A percentile compares a stretch with the other conserved stretches of the same genome.
Conservation (phyloP, 2,329 filamentous ascomycete genomes). For the Bipolaris bicolor region DNA sequence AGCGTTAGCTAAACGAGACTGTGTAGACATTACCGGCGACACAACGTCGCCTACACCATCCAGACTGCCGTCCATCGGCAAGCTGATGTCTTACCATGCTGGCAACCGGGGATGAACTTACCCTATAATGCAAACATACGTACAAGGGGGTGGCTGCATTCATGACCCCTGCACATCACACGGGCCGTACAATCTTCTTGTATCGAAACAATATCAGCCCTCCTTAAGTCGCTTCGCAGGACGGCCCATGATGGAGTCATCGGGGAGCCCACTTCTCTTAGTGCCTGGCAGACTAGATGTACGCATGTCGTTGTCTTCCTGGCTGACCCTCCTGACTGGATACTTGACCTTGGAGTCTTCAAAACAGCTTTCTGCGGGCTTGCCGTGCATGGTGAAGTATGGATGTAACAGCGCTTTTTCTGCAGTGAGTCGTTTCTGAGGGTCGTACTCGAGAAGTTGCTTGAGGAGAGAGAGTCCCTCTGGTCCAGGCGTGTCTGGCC, state of each 20-base stretch:
- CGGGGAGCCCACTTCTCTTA: slow-evolving; percentile 83
- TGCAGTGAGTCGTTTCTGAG: slow-evolving; percentile 83
- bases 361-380: slow-evolving; percentile 83
- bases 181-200: neutral
- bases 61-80: slow-evolving; percentile 3
- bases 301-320: slow-evolving; percentile 96
- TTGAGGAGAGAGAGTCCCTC: slow-evolving; percentile 85
- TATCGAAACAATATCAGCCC: slow-evolving; percentile 30
- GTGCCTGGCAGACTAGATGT: slow-evolving; percentile 87
- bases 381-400: slow-evolving; percentile 72
- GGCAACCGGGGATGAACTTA: slow-evolving; percentile 9
- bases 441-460: slow-evolving; percentile 89
- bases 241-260: slow-evolving; percentile 72
- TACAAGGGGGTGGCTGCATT: slow-evolving; percentile 14
- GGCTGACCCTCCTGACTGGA: slow-evolving; percentile 84
- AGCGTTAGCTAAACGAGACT: neutral
- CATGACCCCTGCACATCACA: neutral
- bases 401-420: slow-evolving; percentile 86
- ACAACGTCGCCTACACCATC: slow-evolving; percentile 9
- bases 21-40: slow-evolving; percentile 10
- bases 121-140: slow-evolving; percentile 7
- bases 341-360: slow-evolving; percentile 89
- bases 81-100: slow-evolving; percentile 5
- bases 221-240: slow-evolving; percentile 63
- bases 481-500: slow-evolving; percentile 51